Conservation (phyloP, 306 rosid species). For the Echinosophora koreensis region DNA sequence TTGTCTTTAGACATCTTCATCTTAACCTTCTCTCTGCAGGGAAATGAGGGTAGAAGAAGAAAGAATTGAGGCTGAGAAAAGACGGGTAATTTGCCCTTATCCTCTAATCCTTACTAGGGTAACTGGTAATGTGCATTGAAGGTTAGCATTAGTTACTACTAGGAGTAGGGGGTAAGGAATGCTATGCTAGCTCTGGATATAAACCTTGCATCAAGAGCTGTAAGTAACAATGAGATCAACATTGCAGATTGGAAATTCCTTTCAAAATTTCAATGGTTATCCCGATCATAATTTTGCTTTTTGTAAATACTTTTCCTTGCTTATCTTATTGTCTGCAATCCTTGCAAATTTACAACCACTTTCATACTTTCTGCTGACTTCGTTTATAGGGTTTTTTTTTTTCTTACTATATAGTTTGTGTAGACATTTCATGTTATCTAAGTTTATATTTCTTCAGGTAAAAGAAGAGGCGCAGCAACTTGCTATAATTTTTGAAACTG, state of each 20-base stretch:
- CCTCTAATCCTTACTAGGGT: constrained; percentile 1
- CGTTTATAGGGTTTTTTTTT: background rate
- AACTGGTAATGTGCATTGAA: constrained; percentile 12
- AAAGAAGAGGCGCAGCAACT: constrained; percentile 96
- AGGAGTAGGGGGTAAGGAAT: constrained; percentile 30
- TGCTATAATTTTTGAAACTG: constrained; percentile 85
- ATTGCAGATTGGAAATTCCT: constrained; percentile 23
- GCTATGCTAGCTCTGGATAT: background rate
- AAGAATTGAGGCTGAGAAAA: constrained; percentile 97
- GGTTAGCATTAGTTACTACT: constrained; percentile 29
- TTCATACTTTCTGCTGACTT: constrained; percentile 14
- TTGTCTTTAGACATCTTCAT: constrained; percentile 43
- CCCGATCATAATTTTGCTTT: background rate
- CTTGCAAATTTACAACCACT: background rate
- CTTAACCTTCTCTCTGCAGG: constrained; percentile 56
- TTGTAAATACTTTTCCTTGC: background rate
- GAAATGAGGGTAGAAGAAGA: constrained; percentile 90
- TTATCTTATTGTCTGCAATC: constrained; percentile 5
- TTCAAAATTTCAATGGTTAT: background rate
- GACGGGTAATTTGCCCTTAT: constrained; percentile 64
- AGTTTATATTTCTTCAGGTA: constrained; percentile 60
- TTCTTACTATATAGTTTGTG: background rate
- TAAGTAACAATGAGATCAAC: constrained; percentile 14
- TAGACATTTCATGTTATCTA: constrained; percentile 14
- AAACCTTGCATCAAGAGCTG: constrained; percentile 29